Conservation (phyloP, 371 early-diverging fungal genomes). For the Batkoa obscura region DNA sequence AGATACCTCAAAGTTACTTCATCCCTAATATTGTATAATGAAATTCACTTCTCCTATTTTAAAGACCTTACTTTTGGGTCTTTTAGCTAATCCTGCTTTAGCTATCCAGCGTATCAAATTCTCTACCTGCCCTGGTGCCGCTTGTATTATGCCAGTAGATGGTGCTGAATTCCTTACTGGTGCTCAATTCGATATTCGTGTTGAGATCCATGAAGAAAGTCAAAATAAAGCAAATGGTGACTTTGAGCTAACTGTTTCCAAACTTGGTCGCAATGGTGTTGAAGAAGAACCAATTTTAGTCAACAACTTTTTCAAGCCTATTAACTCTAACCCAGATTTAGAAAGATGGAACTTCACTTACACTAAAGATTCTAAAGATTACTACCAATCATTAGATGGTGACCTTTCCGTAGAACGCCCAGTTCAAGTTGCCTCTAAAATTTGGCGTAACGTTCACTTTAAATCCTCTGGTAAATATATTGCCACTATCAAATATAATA, state of each 20-base stretch:
- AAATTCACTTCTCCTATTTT: background rate
- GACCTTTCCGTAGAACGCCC: slow-evolving; percentile 15
- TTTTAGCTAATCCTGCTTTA: background rate
- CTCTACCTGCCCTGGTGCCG: slow-evolving; percentile 4
- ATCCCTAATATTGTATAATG: background rate
- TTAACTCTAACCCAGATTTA: slow-evolving; percentile 13
- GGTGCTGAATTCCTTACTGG: slow-evolving; percentile 8
- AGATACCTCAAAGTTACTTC: too few species aligned
- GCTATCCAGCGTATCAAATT: slow-evolving; percentile 1
- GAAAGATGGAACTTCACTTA: slow-evolving; percentile 32
- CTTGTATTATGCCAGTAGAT: slow-evolving; percentile 4
- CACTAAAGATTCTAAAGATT: slow-evolving; percentile 27
- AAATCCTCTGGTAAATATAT: slow-evolving; percentile 31
- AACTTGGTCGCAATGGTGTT: slow-evolving; percentile 11
- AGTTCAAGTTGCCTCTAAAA: slow-evolving; percentile 29
- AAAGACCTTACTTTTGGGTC: background rate
- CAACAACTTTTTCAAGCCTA: slow-evolving; percentile 23
- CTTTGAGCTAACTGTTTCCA: slow-evolving; percentile 6
- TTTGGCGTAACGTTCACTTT: slow-evolving; percentile 32
- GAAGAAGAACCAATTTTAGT: slow-evolving; percentile 12
- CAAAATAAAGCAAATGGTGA: slow-evolving; percentile 15
- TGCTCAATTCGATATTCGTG: slow-evolving; percentile 6
- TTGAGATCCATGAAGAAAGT: slow-evolving; percentile 5
- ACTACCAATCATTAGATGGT: slow-evolving; percentile 13
- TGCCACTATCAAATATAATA: slow-evolving; percentile 15